Conservation (phyloP, 1,139 yeast species). For the Meyerozyma smithsonii region DNA sequence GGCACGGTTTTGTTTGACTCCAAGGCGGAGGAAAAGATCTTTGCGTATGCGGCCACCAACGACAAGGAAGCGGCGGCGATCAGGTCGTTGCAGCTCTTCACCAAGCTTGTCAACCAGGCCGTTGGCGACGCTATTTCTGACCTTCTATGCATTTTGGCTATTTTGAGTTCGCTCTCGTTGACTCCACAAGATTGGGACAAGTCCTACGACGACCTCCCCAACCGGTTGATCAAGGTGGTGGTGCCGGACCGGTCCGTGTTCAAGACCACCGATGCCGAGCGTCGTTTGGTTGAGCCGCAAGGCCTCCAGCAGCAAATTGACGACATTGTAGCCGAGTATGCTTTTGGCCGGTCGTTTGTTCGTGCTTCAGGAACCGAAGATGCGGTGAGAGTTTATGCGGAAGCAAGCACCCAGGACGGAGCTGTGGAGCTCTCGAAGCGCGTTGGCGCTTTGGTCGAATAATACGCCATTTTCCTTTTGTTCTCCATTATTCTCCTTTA, state of each 20-base stretch:
- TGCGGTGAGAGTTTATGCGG: constrained; percentile 94
- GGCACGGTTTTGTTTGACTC: constrained; percentile 87
- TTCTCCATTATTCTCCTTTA: too few species aligned
- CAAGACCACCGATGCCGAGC: constrained; percentile 87
- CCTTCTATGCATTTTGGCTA: constrained; percentile 67
- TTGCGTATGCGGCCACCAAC: constrained; percentile 17
- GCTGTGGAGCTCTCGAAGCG: constrained; percentile 29
- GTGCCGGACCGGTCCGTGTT: constrained; percentile 79
- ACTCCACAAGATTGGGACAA: constrained; percentile 71
- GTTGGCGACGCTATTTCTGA: constrained; percentile 98
- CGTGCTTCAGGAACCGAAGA: constrained; percentile 98
- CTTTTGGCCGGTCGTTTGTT: constrained; percentile 80
- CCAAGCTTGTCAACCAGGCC: constrained; percentile 83
- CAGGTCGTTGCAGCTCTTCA: constrained; percentile 49
- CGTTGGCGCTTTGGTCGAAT: constrained; percentile 31
- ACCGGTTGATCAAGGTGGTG: constrained; percentile 70
- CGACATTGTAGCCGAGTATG: constrained; percentile 50
- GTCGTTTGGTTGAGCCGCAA: constrained; percentile 68
- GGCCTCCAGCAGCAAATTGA: constrained; percentile 79
- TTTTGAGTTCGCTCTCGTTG: constrained; percentile 51
- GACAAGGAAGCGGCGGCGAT: constrained; percentile 38
- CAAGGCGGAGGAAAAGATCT: constrained; percentile 40
- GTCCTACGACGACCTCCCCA: constrained; percentile 81
- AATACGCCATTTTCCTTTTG: too few species aligned
- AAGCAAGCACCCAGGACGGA: constrained; percentile 51